Base-by-base conservation (phyloP, 1,139 yeast genomes). In the Saccharomyces hybrid region DNA sequence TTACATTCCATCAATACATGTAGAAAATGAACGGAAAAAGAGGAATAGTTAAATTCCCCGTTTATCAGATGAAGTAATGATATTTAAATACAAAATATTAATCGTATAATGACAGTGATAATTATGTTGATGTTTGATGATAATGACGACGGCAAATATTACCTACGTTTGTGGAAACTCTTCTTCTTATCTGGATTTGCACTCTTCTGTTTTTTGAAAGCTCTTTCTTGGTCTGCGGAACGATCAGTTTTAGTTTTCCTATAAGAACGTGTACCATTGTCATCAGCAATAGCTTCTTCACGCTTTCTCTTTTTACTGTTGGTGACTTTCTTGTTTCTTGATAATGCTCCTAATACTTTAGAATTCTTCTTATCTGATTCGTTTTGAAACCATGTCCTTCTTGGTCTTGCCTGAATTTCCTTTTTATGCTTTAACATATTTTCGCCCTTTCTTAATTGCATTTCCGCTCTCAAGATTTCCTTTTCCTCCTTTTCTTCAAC, bases 361-460 rank as follows among this genome's bases (percentile, higher is more conserved):
- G 69, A 60, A 47, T 77, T 73, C 63, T 80, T 82, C 75, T 86
- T 86, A 46, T 88, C 95, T 59, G 78, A 75, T 59, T 86, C 91
- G 47, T 81, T 74, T 70, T 88, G 95, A 72, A 93, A 93, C 99
- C 99, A 93, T 0, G 99, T 93, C 75, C 99, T 83, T 73, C 82
- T 89, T 32, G 99, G 99, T 66, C 98, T 80, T 1, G 96, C 76
- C 61, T 82, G 81, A 67, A 93, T 93, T 70, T 93, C 99, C 53
- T 81, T 81, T 60, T 82, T 82, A 66, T 88, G 90, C 66, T 81
- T 86, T 63, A 95, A 75, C 66, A 93, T 67, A 69, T 93, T 93
- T 62, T 86, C 85, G 55, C 96, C 96, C 71, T 88, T 89, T 61
- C 80, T 81, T 54, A 93, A 72, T 68, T 93, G 95, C 86, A 90